phyloP scores from a whole-genome alignment of 306 rosid genomes.

The Rubus idaeus region DNA sequence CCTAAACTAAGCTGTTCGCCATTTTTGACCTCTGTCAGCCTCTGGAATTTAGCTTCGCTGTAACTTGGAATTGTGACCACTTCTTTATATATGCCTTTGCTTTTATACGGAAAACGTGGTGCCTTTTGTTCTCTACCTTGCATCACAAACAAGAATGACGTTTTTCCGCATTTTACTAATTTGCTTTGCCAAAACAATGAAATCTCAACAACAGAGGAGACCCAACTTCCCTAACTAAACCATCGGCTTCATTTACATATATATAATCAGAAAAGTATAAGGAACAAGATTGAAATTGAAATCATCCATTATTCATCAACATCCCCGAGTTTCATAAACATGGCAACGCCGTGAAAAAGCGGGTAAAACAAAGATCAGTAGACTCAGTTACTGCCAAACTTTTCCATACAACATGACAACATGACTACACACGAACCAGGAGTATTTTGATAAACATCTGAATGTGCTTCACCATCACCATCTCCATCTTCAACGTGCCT shows the following conservation, averaged over 20 bases:
- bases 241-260: not conserved
- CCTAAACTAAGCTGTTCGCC: constrained; percentile 23
- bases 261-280: not conserved
- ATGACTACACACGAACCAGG: constrained; percentile 3
- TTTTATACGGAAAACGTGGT: constrained; percentile 3
- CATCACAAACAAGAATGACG: not conserved
- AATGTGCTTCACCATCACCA: constrained; percentile 1
- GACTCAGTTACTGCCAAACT: constrained; percentile 10
- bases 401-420: not conserved
- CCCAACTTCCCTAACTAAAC: not conserved
- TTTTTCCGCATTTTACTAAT: not conserved
- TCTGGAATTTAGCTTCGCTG: not conserved
- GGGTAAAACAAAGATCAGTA: constrained; percentile 3
- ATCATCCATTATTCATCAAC: constrained; percentile 18
- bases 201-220: not conserved
- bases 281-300: constrained; percentile 1
- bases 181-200: not conserved
- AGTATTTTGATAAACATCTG: constrained; percentile 13
- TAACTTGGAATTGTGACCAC: constrained; percentile 35
- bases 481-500: constrained; percentile 8
- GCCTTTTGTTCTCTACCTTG: not conserved
- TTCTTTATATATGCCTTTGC: not conserved
- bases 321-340: not conserved
- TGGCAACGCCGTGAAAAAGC: constrained; percentile 4
- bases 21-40: not conserved